A percentile compares a stretch with the other conserved stretches of the same genome.
Conservation (phyloP, 2,329 filamentous ascomycete genomes). For the Chalaropsis thielavioides region DNA sequence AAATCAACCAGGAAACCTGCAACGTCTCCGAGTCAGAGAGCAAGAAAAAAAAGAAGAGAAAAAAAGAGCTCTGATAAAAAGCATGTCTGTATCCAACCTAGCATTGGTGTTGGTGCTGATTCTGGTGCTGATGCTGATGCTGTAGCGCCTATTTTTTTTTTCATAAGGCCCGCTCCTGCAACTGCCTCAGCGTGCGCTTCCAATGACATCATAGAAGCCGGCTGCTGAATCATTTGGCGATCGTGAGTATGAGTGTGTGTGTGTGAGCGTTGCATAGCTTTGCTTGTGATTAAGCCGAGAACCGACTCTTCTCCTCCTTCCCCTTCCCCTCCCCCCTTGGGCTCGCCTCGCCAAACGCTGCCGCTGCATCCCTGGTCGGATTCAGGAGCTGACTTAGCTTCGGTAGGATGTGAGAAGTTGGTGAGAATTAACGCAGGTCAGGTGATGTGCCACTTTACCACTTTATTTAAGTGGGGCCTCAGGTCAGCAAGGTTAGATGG, state of each 20-base stretch:
- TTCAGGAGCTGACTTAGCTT: background rate
- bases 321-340: background rate
- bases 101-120: background rate
- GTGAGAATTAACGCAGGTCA: background rate
- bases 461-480: background rate
- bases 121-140: too few species aligned
- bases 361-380: background rate
- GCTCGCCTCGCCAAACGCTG: background rate
- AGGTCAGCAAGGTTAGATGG: background rate
- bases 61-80: background rate
- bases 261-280: background rate
- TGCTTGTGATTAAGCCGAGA: background rate
- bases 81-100: background rate
- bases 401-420: too few species aligned
- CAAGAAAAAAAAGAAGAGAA: background rate
- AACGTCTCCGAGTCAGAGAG: background rate
- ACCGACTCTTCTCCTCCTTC: too few species aligned
- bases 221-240: background rate
- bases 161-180: background rate
- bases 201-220: background rate
- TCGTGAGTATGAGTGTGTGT: background rate
- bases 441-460: background rate
- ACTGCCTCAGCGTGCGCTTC: background rate
- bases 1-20: background rate
- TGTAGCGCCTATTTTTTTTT: background rate